Evolutionary conservation across 2,329 filamentous ascomycete genomes (phyloP).

Genomic region (Teratosphaeria nubilosa): DNA sequence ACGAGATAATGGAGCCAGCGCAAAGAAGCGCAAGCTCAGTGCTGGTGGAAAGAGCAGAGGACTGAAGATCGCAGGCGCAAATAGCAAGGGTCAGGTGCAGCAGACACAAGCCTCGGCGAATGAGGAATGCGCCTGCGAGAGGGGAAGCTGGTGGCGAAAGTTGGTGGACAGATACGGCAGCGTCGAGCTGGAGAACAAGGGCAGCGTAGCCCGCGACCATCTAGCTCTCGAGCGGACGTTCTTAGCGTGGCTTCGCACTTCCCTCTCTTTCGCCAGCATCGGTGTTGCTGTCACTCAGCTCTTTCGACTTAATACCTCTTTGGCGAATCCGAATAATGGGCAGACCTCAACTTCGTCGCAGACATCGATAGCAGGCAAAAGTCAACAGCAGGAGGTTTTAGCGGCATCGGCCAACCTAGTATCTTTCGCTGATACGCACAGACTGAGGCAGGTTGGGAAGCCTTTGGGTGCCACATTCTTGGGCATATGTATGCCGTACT

Average conservation of each 20-base stretch:
- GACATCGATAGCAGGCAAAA: constrained; percentile 1
- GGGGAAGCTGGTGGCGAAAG: constrained; percentile 42
- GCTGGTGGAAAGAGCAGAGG: constrained; percentile 3
- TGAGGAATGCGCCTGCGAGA: constrained; percentile 7
- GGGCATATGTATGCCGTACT: constrained; percentile 41
- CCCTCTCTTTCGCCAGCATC: constrained; percentile 70
- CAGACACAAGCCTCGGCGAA: constrained; percentile 1
- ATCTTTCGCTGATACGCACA: constrained; percentile 14
- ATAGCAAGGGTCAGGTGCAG: background rate
- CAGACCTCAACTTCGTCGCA: constrained; percentile 5
- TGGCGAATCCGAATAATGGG: constrained; percentile 26
- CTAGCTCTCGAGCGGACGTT: constrained; percentile 74
- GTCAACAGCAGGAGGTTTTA: constrained; percentile 1
- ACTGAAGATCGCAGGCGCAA: constrained; percentile 1
- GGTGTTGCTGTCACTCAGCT: constrained; percentile 77
- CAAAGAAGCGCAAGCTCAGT: constrained; percentile 12
- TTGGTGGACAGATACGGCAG: constrained; percentile 51
- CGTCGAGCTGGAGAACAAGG: constrained; percentile 76
- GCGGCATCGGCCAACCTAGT: background rate
- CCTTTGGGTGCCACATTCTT: constrained; percentile 69
- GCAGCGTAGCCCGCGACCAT: constrained; percentile 73
- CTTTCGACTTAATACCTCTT: constrained; percentile 67
- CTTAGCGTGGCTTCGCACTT: constrained; percentile 75
- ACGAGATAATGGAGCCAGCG: constrained; percentile 1
- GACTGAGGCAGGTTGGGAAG: constrained; percentile 57